Evolutionary conservation across 179 eudicot species (phyloP), one percentile per base, ranked within the genome.

Genomic region (Beta corolliflora): DNA sequence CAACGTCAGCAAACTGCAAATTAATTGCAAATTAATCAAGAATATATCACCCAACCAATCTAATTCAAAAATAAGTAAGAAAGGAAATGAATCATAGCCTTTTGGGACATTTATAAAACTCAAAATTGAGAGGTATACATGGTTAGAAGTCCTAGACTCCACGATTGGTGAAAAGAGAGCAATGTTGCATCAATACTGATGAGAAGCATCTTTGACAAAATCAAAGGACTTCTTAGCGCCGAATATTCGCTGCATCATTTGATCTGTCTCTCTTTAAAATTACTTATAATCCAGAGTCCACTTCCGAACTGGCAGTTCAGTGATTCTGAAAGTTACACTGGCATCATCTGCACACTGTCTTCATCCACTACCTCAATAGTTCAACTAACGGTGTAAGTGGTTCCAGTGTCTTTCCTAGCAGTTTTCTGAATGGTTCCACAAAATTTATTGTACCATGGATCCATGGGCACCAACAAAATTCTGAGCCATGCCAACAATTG

Each of bases 401-500:
- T 19, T 14, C 95, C 95, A 73, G 88, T 50, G 63, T 91, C 98
- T 75, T 90, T 91, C 74, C 88, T 85, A 48, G 89, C 85, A 48
- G 94, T 72, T 82, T 82, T 88, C 86, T 89, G 89, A 56, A 94
- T 92, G 46, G 84, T 88, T 77, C 98, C 98, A 46, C 77, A 89
- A 79, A 95, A 95, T 4, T 94, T 95, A 75, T 84, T 91, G 84
- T 95, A 95, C 99, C 98, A 95, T 44, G 99, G 99, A 82, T 95
- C 92, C 98, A 95, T 94, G 6, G 94, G 88, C 71, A 80, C 89
- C 87, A 23, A 92, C 92, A 82, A 70, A 96, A 77, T 94, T 83
- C 71, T 96, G 99, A n/a, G 98, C 99, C 99, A 96, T 96, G 75
- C 98, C 97, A 76, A 96, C 85, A 8, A 94, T 91, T 15, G 99